These are phyloP conservation scores for Aspergillus brasiliensis DNA, from an alignment of 2,329 filamentous ascomycete genomes.

Conservation along the genomic window DNA sequence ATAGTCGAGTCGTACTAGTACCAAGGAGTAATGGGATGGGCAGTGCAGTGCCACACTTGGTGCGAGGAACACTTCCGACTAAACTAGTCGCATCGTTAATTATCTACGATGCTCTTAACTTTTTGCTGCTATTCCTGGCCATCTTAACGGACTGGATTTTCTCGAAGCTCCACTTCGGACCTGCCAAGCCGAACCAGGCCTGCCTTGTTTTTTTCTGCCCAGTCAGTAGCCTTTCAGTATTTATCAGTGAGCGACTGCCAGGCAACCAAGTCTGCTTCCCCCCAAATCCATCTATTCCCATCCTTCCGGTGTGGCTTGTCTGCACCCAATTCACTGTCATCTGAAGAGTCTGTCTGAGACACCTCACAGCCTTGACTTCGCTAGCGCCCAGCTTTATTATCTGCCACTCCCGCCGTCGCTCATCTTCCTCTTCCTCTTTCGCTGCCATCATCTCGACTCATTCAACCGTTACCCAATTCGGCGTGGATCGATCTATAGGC, in stretches of 20 bases:
- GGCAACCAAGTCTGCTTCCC: too few relatives aligned
- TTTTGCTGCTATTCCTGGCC: background rate
- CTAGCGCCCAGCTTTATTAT: background rate
- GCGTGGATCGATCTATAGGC: background rate
- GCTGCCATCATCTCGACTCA: background rate
- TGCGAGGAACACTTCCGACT: background rate
- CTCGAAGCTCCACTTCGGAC: conserved; percentile 1
- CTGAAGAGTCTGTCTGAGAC: too few relatives aligned
- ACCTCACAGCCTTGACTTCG: background rate
- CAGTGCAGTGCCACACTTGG: background rate
- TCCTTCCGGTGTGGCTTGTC: too few relatives aligned
- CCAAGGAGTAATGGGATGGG: background rate
- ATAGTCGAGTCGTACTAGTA: too few relatives aligned
- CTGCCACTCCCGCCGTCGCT: background rate
- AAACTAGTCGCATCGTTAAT: too few relatives aligned
- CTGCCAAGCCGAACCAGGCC: conserved; percentile 4
- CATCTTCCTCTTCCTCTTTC: background rate
- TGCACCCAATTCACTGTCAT: too few relatives aligned
- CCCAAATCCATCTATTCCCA: too few relatives aligned
- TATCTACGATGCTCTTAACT: too few relatives aligned
- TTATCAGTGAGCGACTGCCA: background rate
- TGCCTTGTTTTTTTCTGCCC: conserved; percentile 4
- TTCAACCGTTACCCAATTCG: background rate
- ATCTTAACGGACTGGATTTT: too few relatives aligned
- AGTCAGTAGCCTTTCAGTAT: background rate